Evolutionary conservation across 768 basidiomycete species (phyloP).

Genomic region (Lactifluus piperatus): DNA sequence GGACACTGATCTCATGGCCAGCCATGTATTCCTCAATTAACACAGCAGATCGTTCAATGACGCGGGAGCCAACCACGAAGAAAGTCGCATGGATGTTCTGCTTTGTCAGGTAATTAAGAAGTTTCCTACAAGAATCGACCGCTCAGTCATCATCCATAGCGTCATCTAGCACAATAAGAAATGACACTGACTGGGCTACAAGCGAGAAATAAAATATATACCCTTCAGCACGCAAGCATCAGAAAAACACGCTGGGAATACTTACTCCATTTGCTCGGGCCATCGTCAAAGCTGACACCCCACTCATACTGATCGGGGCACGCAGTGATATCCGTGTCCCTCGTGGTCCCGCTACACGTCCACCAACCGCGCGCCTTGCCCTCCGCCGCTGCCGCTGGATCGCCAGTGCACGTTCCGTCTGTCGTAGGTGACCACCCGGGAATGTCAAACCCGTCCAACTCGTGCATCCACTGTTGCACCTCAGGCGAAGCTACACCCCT

Average conservation of each 20-base stretch:
- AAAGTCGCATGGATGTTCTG: constrained; percentile 73
- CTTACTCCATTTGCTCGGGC: constrained; percentile 76
- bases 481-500: constrained; percentile 40
- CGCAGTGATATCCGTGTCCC: constrained; percentile 48
- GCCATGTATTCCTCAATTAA: constrained; percentile 74
- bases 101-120: constrained; percentile 62
- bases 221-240: background rate
- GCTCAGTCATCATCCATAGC: background rate
- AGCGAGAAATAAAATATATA: constrained; percentile 12
- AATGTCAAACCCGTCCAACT: constrained; percentile 61
- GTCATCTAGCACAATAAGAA: background rate
- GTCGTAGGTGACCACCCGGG: constrained; percentile 54
- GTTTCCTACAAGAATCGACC: constrained; percentile 32
- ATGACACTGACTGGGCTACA: constrained; percentile 40
- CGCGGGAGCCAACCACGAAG: constrained; percentile 84
- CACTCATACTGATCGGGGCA: constrained; percentile 65
- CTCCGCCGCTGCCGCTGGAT: constrained; percentile 46
- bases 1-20: constrained; percentile 75
- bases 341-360: constrained; percentile 74
- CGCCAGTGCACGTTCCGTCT: constrained; percentile 60
- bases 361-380: constrained; percentile 76
- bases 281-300: constrained; percentile 86
- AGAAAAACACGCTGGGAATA: constrained; percentile 13
- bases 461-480: constrained; percentile 68
- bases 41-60: constrained; percentile 66